A percentile compares a stretch with the other conserved stretches of the same genome.
These are phyloP conservation scores for Kurtzmaniella quercitrusa DNA, from an alignment of 1,139 yeast species.

Conservation along the genomic window DNA sequence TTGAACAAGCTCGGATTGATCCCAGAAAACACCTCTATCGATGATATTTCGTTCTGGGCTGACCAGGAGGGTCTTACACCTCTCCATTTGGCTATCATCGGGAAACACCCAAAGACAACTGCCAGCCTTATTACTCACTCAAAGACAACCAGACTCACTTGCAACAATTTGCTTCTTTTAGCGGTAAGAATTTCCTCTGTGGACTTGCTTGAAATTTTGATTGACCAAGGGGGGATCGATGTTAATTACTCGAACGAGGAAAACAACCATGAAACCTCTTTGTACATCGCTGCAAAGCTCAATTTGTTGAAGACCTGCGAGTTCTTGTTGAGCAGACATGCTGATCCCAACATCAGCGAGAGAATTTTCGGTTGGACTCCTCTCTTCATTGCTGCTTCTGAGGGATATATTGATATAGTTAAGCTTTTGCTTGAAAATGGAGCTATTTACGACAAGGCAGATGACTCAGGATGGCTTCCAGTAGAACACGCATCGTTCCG, in stretches of 20 bases:
- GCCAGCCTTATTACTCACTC: constrained; percentile 52
- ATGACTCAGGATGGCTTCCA: constrained; percentile 94
- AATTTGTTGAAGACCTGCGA: constrained; percentile 53
- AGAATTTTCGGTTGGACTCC: constrained; percentile 93
- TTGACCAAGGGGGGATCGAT: constrained; percentile 57
- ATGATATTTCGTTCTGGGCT: constrained; percentile 63
- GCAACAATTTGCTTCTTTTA: constrained; percentile 55
- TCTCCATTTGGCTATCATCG: constrained; percentile 75
- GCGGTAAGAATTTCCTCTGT: constrained; percentile 70
- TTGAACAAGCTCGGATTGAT: constrained; percentile 26
- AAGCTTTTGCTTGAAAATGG: constrained; percentile 49
- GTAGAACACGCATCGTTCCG: constrained; percentile 93
- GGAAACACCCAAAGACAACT: constrained; percentile 78
- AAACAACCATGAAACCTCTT: constrained; percentile 68
- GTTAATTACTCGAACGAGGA: constrained; percentile 61
- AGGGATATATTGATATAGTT: constrained; percentile 64
- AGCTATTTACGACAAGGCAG: constrained; percentile 55
- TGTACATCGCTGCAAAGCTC: constrained; percentile 73
- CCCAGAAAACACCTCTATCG: constrained; percentile 47
- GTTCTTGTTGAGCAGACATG: constrained; percentile 50
- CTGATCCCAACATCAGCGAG: constrained; percentile 76
- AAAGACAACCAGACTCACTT: constrained; percentile 26
- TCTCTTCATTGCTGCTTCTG: constrained; percentile 83
- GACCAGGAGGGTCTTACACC: constrained; percentile 85
- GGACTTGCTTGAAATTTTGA: constrained; percentile 50